Conservation (phyloP, 192 early-diverging fungal genomes). For the Umbelopsis sp. region DNA sequence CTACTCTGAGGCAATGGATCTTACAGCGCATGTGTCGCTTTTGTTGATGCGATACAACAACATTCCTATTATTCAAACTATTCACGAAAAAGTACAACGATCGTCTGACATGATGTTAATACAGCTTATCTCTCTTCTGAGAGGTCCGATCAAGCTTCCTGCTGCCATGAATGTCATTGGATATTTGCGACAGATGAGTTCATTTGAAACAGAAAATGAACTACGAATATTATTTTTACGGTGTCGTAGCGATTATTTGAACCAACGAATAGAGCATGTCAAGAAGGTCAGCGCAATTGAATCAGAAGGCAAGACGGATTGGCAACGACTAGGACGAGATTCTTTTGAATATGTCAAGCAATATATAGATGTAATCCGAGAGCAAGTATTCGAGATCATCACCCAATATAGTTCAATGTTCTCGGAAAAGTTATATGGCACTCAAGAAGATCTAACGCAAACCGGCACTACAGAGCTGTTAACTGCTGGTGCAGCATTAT, state of each 20-base stretch:
- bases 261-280: conserved; percentile 52
- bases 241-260: conserved; percentile 65
- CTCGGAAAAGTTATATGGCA: conserved; percentile 21
- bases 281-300: conserved; percentile 28
- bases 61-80: conserved; percentile 54
- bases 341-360: conserved; percentile 70
- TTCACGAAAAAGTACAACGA: conserved; percentile 64
- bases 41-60: conserved; percentile 57
- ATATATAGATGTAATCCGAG: conserved; percentile 78
- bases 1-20: conserved; percentile 84
- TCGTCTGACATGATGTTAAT: conserved; percentile 68
- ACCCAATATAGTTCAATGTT: conserved; percentile 83
- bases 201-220: conserved; percentile 62
- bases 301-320: not conserved
- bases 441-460: not conserved
- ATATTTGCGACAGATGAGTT: conserved; percentile 72
- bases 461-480: not conserved
- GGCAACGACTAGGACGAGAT: conserved; percentile 25
- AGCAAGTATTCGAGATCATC: conserved; percentile 80
- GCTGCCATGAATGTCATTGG: conserved; percentile 77
- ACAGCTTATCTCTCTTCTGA: conserved; percentile 68
- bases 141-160: conserved; percentile 73
- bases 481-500: conserved; percentile 38
- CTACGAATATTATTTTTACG: conserved; percentile 75
- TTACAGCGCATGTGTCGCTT: conserved; percentile 67